Percentiles rank a stretch among this genome's conserved stretches.
Conservation (phyloP, 345 rosid genomes). For the Lepidium africanum region DNA sequence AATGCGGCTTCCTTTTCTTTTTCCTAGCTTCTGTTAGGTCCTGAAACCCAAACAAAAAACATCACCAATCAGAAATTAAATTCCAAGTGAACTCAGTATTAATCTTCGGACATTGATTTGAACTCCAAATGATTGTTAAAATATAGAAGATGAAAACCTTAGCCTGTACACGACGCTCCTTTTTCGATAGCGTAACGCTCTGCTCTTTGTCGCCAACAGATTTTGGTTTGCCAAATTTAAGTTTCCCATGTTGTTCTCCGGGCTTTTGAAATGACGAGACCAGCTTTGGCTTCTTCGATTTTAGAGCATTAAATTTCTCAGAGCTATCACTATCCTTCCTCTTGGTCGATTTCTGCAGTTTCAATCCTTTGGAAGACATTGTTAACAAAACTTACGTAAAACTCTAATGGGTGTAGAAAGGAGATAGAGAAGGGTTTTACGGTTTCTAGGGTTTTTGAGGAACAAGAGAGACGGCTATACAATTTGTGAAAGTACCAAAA, state of each 20-base stretch:
- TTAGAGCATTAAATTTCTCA: not conserved
- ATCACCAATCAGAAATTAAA: not conserved
- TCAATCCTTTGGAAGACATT: constrained; percentile 23
- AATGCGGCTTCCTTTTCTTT: constrained; percentile 79
- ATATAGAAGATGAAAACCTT: constrained; percentile 10
- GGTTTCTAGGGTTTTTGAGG: constrained; percentile 27
- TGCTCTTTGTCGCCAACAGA: constrained; percentile 4
- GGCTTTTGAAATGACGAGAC: not conserved
- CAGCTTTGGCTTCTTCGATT: constrained; percentile 28
- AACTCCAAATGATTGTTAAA: not conserved
- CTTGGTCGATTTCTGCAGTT: constrained; percentile 11
- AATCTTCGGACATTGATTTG: not conserved
- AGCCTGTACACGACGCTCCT: constrained; percentile 25
- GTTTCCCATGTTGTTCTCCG: constrained; percentile 2
- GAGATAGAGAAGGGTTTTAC: constrained; percentile 3
- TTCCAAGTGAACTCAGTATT: not conserved
- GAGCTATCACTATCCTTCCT: constrained; percentile 17
- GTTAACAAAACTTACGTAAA: not conserved
- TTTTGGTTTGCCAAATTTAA: constrained; percentile 1
- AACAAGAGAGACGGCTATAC: constrained; percentile 4
- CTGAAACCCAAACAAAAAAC: constrained; percentile 27
- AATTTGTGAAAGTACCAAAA: not conserved
- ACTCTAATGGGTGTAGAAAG: not conserved
- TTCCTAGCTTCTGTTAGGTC: constrained; percentile 75
- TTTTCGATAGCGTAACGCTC: constrained; percentile 6